Percentiles rank a stretch among this genome's conserved stretches.
Conservation (phyloP, 768 basidiomycete species). For the Russula ochroleuca region DNA sequence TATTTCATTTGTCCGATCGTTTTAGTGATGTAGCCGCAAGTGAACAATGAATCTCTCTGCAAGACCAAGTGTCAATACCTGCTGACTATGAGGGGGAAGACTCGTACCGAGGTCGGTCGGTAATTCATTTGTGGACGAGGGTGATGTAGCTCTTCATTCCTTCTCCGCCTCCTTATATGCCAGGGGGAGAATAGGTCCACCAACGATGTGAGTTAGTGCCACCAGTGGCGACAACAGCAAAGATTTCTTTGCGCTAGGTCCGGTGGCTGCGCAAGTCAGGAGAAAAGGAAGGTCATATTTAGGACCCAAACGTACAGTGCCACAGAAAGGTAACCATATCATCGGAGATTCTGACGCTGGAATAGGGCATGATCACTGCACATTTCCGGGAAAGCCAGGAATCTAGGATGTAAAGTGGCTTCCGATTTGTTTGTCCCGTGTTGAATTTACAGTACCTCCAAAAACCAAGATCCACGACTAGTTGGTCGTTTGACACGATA, state of each 20-base stretch:
- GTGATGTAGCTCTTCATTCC: neutral
- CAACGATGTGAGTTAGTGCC: neutral
- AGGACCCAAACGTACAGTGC: neutral
- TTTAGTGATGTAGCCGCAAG: slow-evolving; percentile 1
- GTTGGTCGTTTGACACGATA: neutral
- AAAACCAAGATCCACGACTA: neutral
- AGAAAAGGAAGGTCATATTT: neutral
- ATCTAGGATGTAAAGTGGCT: neutral
- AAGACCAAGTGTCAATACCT: neutral
- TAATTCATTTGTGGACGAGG: neutral
- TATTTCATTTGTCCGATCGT: neutral
- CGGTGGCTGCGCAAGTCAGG: neutral
- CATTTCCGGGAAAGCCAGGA: neutral
- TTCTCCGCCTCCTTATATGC: neutral
- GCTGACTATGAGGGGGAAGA: neutral
- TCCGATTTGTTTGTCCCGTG: neutral
- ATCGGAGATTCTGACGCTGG: neutral
- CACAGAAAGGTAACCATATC: neutral
- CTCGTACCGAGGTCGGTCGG: neutral
- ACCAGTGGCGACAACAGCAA: neutral
- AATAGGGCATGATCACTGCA: neutral
- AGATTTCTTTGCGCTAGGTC: neutral
- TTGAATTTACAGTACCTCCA: neutral
- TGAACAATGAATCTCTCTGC: slow-evolving; percentile 2
- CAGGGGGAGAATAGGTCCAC: neutral